Evolutionary conservation across 2,329 filamentous ascomycete species (phyloP).

Genomic region (Huntiella savannae): DNA sequence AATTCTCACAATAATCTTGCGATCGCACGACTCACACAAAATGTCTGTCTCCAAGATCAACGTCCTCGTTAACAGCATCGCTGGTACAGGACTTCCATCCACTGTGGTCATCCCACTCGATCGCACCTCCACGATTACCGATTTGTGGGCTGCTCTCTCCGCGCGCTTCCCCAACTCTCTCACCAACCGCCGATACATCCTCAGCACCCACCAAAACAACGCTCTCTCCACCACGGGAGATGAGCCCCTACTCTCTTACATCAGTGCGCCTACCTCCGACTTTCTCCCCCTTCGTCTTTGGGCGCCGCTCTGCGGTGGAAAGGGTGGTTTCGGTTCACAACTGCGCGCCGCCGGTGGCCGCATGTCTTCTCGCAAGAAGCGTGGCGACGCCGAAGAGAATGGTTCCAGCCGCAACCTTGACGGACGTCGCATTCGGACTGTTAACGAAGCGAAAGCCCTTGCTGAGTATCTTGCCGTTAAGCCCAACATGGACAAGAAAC

Average conservation of each 20-base stretch:
- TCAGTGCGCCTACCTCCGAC: constrained; percentile 37
- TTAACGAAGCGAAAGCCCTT: constrained; percentile 85
- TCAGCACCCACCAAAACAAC: constrained; percentile 68
- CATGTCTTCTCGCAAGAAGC: constrained; percentile 91
- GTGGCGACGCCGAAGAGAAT: constrained; percentile 63
- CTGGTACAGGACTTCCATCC: constrained; percentile 63
- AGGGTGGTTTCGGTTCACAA: constrained; percentile 94
- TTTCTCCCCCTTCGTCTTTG: constrained; percentile 71
- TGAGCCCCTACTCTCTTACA: constrained; percentile 37
- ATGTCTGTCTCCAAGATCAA: constrained; percentile 50
- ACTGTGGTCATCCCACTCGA: constrained; percentile 62
- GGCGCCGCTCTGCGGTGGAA: constrained; percentile 69
- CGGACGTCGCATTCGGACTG: constrained; percentile 71
- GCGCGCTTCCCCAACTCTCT: constrained; percentile 34
- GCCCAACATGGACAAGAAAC: constrained; percentile 88
- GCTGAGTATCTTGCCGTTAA: constrained; percentile 92
- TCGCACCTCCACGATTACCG: constrained; percentile 41
- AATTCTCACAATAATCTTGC: background rate
- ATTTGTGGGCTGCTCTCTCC: constrained; percentile 45
- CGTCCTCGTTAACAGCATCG: constrained; percentile 67
- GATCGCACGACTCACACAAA: background rate
- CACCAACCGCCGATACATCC: constrained; percentile 40
- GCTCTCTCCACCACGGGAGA: constrained; percentile 38
- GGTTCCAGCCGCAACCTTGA: constrained; percentile 87
- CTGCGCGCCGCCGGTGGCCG: constrained; percentile 89